phyloP scores from a whole-genome alignment of 2,329 filamentous ascomycete species.

The Fusarium odoratissimum region DNA sequence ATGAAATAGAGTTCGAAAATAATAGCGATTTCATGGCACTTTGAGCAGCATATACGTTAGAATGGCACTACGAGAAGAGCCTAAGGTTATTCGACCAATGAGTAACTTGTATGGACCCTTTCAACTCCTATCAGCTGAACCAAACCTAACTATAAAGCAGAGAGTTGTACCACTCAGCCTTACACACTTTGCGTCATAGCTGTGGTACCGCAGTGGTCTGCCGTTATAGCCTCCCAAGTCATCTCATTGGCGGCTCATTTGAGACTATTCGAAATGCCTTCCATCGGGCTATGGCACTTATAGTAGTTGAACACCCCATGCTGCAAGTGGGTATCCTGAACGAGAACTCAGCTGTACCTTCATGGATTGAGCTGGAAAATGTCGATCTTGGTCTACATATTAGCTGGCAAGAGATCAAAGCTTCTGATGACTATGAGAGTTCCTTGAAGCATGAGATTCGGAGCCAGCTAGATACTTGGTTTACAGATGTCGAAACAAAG shows the following conservation, averaged over 20 bases:
- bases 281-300: constrained; percentile 31
- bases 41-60: not conserved
- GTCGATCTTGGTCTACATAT: constrained; percentile 31
- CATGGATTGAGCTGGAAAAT: constrained; percentile 27
- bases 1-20: not conserved
- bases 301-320: constrained; percentile 32
- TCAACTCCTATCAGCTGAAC: not conserved
- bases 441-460: constrained; percentile 8
- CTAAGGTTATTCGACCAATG: constrained; percentile 33
- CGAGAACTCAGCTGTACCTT: constrained; percentile 32
- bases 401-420: constrained; percentile 22
- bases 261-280: constrained; percentile 11
- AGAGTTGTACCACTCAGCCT: constrained; percentile 32
- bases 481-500: constrained; percentile 33
- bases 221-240: constrained; percentile 25
- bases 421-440: not conserved
- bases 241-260: constrained; percentile 1
- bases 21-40: not conserved
- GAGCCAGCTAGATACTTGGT: constrained; percentile 35
- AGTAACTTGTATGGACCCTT: constrained; percentile 28
- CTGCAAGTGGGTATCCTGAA: constrained; percentile 37
- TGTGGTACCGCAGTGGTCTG: constrained; percentile 30
- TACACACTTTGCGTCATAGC: constrained; percentile 33
- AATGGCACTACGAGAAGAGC: constrained; percentile 18
- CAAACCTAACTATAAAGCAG: constrained; percentile 9